Percentiles rank a stretch among this genome's conserved stretches.
phyloP scores from a whole-genome alignment of 1,284 basidiomycete species.

The Pseudozyma hubeiensis region DNA sequence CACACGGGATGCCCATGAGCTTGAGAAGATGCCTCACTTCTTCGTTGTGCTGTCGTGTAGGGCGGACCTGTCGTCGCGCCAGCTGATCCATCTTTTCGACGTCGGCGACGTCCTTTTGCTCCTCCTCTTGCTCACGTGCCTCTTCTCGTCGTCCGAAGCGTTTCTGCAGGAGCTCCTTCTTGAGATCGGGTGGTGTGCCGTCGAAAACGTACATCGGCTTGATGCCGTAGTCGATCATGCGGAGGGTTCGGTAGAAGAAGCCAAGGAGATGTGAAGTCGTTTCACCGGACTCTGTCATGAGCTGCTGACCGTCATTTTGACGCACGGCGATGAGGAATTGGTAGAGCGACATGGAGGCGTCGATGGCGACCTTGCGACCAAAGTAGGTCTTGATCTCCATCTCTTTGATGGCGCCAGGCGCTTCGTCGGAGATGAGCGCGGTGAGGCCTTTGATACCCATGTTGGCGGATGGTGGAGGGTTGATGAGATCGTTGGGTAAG shows the following conservation, averaged over 20 bases:
- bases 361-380: constrained; percentile 97
- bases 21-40: constrained; percentile 88
- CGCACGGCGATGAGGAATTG: constrained; percentile 98
- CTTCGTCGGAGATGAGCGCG: constrained; percentile 83
- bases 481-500: not conserved
- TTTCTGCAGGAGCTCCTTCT: constrained; percentile 94
- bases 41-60: constrained; percentile 95
- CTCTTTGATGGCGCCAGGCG: constrained; percentile 86
- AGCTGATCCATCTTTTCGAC: constrained; percentile 92
- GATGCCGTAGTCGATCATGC: constrained; percentile 99
- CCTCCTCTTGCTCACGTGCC: constrained; percentile 92
- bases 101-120: constrained; percentile 86
- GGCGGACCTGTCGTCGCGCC: constrained; percentile 89
- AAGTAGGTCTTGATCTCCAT: constrained; percentile 88
- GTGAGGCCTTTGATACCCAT: constrained; percentile 77
- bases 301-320: constrained; percentile 93
- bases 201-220: constrained; percentile 99
- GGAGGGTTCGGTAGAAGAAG: constrained; percentile 85
- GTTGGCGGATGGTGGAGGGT: not conserved
- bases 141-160: constrained; percentile 91
- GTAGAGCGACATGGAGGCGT: constrained; percentile 75
- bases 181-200: constrained; percentile 96
- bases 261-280: constrained; percentile 94
- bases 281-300: constrained; percentile 95
- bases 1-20: constrained; percentile 97